A percentile compares a stretch with the other conserved stretches of the same genome.
Evolutionary conservation across 345 rosid genomes (phyloP).

Genomic region (Reutealis trisperma): DNA sequence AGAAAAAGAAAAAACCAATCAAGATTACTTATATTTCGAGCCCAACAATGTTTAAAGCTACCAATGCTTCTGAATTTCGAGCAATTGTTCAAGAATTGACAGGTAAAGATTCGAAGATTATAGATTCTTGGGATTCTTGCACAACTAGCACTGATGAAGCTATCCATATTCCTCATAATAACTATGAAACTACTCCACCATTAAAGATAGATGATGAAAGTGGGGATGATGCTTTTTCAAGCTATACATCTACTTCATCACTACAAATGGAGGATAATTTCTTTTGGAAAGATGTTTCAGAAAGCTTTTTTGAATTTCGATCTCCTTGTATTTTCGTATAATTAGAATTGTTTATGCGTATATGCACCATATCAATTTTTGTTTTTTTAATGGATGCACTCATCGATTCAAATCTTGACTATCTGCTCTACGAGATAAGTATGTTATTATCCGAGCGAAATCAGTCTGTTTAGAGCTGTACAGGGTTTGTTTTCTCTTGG

Average conservation of each 20-base stretch:
- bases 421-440: too few species aligned
- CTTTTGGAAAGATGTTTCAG: constrained; percentile 26
- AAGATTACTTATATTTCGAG: constrained; percentile 52
- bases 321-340: background rate
- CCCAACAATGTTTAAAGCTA: constrained; percentile 45
- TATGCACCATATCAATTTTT: too few species aligned
- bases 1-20: constrained; percentile 37
- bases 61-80: constrained; percentile 44
- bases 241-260: background rate
- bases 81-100: constrained; percentile 54
- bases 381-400: too few species aligned
- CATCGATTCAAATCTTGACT: too few species aligned
- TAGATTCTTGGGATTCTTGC: background rate
- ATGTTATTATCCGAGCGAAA: too few species aligned
- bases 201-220: background rate
- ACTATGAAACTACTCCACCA: background rate
- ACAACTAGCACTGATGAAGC: background rate
- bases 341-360: background rate
- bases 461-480: background rate
- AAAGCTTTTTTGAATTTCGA: constrained; percentile 13
- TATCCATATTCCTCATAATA: background rate
- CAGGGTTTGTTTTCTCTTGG: background rate
- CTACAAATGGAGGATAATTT: constrained; percentile 12
- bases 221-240: background rate
- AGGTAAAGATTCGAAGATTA: constrained; percentile 39